A percentile compares a stretch with the other conserved stretches of the same genome.
Conservation (phyloP, 345 rosid genomes). For the Nasturtium officinale region DNA sequence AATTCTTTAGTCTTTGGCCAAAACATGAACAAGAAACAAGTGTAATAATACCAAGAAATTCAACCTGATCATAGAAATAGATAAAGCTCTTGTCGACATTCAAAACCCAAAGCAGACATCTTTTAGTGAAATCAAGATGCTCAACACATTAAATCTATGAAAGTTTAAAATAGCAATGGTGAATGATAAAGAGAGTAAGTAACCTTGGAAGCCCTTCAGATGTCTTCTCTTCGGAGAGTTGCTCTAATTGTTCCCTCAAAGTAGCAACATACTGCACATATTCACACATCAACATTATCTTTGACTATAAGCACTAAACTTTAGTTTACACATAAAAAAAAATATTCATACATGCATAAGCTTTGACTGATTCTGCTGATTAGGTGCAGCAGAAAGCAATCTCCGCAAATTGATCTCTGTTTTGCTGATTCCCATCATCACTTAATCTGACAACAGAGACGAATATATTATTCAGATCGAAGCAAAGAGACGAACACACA, state of each 20-base stretch:
- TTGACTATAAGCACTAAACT: not conserved
- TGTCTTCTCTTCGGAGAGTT: constrained; percentile 72
- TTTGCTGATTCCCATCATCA: constrained; percentile 70
- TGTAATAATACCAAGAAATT: not conserved
- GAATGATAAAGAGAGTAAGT: not conserved
- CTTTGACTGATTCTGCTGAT: constrained; percentile 75
- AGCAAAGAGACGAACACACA: not conserved
- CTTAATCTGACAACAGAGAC: constrained; percentile 2
- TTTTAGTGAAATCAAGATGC: not conserved
- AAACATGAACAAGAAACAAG: not conserved
- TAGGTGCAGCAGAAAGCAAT: constrained; percentile 72
- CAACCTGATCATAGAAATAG: not conserved
- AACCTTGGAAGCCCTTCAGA: constrained; percentile 78
- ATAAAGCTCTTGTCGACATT: not conserved
- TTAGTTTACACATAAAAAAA: not conserved
- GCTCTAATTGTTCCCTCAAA: constrained; percentile 73
- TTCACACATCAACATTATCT: constrained; percentile 11
- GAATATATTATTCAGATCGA: constrained; percentile 17
- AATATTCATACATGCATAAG: constrained; percentile 59
- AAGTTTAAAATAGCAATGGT: not conserved
- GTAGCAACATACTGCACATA: constrained; percentile 80
- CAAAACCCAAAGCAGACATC: not conserved
- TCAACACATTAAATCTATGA: not conserved
- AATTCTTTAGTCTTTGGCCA: not conserved
- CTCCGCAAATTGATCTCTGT: constrained; percentile 76